These are phyloP conservation scores for Debaryomyces fabryi DNA, from an alignment of 1,139 yeast genomes.

Conservation along the genomic window DNA sequence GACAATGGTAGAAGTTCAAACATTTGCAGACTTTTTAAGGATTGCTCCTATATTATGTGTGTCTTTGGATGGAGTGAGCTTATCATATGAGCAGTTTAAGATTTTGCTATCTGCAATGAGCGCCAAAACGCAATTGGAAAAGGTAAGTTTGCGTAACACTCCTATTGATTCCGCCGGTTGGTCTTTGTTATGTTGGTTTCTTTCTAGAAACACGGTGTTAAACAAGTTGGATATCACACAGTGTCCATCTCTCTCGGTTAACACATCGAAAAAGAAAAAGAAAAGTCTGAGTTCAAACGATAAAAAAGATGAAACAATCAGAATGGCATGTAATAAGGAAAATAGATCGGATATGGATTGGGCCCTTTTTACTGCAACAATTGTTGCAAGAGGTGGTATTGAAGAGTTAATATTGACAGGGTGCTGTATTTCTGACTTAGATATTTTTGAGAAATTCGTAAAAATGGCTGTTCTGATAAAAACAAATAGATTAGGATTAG, in stretches of 20 bases:
- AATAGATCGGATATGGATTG: conserved; percentile 77
- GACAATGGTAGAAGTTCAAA: conserved; percentile 69
- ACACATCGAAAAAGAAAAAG: conserved; percentile 51
- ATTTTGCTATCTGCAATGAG: conserved; percentile 63
- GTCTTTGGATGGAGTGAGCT: conserved; percentile 68
- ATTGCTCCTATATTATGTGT: conserved; percentile 73
- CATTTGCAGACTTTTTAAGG: conserved; percentile 75
- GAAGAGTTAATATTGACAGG: conserved; percentile 74
- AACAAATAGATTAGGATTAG: conserved; percentile 64
- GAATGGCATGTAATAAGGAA: conserved; percentile 63
- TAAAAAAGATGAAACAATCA: conserved; percentile 30
- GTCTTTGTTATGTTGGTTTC: conserved; percentile 69
- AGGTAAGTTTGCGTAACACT: conserved; percentile 70
- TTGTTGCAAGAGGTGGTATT: conserved; percentile 70
- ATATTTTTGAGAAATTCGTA: conserved; percentile 58
- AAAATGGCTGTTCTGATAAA: conserved; percentile 54
- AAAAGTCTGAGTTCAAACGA: conserved; percentile 23
- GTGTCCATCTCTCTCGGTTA: conserved; percentile 63
- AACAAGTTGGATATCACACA: conserved; percentile 68
- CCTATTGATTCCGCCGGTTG: conserved; percentile 71
- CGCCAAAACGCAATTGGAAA: conserved; percentile 62
- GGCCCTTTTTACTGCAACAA: conserved; percentile 68
- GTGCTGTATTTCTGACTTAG: conserved; percentile 61
- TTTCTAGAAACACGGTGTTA: conserved; percentile 60
- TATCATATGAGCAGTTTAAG: conserved; percentile 66